Evolutionary conservation across 2,329 filamentous ascomycete genomes (phyloP).

Genomic region (Penicillium psychrosexuale): DNA sequence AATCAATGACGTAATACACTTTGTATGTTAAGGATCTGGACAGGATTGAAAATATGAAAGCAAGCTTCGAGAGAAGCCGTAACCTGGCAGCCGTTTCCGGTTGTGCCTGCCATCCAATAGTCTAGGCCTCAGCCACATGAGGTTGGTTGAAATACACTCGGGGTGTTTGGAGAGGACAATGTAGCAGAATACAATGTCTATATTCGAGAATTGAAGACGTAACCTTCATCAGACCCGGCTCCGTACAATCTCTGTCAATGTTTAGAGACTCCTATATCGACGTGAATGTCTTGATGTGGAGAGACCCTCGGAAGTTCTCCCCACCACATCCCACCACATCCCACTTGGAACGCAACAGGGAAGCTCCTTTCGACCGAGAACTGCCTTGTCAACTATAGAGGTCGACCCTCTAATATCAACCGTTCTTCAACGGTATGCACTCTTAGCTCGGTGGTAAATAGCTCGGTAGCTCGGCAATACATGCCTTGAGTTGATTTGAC

Average conservation of each 20-base stretch:
- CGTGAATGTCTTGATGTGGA: background rate
- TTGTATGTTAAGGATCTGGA: background rate
- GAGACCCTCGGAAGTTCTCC: background rate
- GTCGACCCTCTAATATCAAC: background rate
- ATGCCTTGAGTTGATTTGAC: background rate
- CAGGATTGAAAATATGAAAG: background rate
- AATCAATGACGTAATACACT: conserved; percentile 3
- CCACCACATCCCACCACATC: background rate
- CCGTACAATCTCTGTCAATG: too few species aligned
- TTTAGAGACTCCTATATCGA: too few species aligned
- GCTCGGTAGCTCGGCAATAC: background rate
- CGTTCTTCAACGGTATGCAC: background rate
- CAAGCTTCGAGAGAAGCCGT: background rate
- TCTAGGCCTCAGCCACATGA: background rate
- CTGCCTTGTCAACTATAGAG: too few species aligned
- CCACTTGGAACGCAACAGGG: too few species aligned
- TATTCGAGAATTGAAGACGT: background rate
- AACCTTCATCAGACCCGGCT: background rate
- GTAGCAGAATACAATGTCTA: background rate
- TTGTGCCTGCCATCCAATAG: background rate
- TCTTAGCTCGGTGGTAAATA: too few species aligned
- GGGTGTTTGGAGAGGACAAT: background rate
- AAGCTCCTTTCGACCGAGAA: too few species aligned
- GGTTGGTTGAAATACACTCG: background rate
- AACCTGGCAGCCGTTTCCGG: conserved; percentile 9